phyloP scores from a whole-genome alignment of 2,329 filamentous ascomycete species.

The Penicillium sp. region DNA sequence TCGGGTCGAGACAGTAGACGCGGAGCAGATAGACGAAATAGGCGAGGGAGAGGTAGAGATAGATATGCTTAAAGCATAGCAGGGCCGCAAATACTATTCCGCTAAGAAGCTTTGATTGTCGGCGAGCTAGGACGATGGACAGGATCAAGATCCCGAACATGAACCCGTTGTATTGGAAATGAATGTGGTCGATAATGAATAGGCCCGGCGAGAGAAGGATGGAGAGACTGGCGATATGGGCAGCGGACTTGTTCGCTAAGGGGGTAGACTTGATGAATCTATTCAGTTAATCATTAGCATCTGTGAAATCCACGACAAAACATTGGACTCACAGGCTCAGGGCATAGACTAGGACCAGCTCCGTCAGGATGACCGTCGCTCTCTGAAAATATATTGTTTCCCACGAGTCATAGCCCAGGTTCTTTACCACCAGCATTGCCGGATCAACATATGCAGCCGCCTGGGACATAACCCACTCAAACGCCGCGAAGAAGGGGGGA shows the following conservation, averaged over 20 bases:
- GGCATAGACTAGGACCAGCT: conserved; percentile 73
- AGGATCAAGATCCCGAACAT: conserved; percentile 88
- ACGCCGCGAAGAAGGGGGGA: conserved; percentile 91
- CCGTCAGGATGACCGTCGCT: conserved; percentile 79
- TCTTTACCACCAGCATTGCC: conserved; percentile 76
- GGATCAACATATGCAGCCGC: conserved; percentile 74
- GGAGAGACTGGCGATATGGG: conserved; percentile 84
- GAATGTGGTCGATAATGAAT: conserved; percentile 95
- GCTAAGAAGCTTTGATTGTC: conserved; percentile 70
- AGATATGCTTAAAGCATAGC: conserved; percentile 96
- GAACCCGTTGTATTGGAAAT: conserved; percentile 98
- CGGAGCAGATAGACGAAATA: conserved; percentile 95
- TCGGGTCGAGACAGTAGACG: conserved; percentile 78
- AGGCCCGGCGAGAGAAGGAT: conserved; percentile 89
- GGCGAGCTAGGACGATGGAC: conserved; percentile 79
- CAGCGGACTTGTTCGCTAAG: conserved; percentile 65
- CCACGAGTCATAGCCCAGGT: conserved; percentile 85
- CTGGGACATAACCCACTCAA: conserved; percentile 83
- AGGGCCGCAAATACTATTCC: conserved; percentile 81
- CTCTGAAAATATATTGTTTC: conserved; percentile 93
- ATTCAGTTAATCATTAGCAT: background rate
- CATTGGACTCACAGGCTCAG: background rate
- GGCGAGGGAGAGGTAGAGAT: conserved; percentile 91
- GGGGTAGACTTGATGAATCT: conserved; percentile 76
- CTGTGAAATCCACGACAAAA: background rate